Base-by-base conservation (phyloP, 495 filamentous ascomycete genomes). In the Neurospora sp. region DNA sequence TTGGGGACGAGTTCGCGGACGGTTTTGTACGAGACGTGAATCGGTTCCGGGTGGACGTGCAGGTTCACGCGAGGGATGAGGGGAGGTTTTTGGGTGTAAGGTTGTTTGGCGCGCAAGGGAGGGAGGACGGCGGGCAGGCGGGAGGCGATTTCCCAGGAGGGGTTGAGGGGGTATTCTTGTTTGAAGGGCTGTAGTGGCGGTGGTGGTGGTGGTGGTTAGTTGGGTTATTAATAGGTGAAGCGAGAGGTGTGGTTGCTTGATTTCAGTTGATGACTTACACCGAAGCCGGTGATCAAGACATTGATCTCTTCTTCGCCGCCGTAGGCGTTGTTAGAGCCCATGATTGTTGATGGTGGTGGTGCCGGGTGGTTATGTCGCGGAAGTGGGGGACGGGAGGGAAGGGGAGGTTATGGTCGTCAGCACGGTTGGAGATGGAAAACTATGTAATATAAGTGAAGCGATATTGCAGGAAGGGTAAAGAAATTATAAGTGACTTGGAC, bases 271-370 rank as follows among this genome's bases (percentile, higher is more conserved):
- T 18, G 47, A 83, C 89, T 79, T 84, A 93, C 91, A 47, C 86
- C 89, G 75, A 93, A 94, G 39, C 91, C 91, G 18, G 91, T 93
- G 72, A 94, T 85, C 59, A 93, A 79, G 47, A 94, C 89, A 27
- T 84, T 90, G 75, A 93, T 79, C 76, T 90, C 88, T 40, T 86
- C 81, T 47, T 83, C 69, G 40, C 68, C 35, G 7, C 65, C 72
- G 65, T 75, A 75, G 45, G 65, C 40, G 69, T 73, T 75, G 18
- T 78, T 74, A n/a, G 83, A 85, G 65, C 82, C 83, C 83, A 85
- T 85, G 39, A 47, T 75, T 68, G 38, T 39, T 37, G 44, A 27
- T 27, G 44, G 31, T 47, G 47, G 12, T 61, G 53, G n/a, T n/a
- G n/a, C n/a, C n/a, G n/a, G n/a, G 6, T 65, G 53, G 14, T 65